Evolutionary conservation across 148 eudicot species (phyloP).

Genomic region (Spergularia marina): DNA sequence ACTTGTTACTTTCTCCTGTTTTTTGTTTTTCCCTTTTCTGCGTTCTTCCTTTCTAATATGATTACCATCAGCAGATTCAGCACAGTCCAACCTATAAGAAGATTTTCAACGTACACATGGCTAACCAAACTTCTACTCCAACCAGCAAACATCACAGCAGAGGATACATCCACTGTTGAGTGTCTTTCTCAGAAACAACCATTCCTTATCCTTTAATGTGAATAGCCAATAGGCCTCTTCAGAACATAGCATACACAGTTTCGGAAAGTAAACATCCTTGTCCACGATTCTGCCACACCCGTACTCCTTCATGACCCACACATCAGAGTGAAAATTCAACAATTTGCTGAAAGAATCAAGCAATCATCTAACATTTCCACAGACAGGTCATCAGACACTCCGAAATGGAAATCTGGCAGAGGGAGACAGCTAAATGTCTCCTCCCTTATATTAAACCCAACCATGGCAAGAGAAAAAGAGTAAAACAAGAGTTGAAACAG

Average conservation of each 20-base stretch:
- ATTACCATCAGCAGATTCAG: background rate
- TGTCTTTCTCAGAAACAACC: background rate
- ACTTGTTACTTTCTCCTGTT: constrained; percentile 12
- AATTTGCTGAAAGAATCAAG: constrained; percentile 1
- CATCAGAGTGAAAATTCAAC: background rate
- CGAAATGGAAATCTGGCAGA: background rate
- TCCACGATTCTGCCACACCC: constrained; percentile 11
- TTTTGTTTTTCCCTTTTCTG: constrained; percentile 9
- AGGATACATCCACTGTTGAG: background rate
- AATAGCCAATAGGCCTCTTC: constrained; percentile 4
- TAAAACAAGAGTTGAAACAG: no score
- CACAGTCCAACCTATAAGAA: background rate
- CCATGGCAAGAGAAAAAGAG: background rate
- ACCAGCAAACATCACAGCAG: background rate
- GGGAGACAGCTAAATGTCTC: background rate
- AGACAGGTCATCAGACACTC: background rate
- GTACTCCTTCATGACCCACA: constrained; percentile 19
- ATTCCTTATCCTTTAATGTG: background rate
- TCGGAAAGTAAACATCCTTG: background rate
- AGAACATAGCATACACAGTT: background rate
- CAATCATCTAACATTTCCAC: constrained; percentile 6
- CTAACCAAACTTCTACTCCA: background rate
- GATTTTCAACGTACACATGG: constrained; percentile 7
- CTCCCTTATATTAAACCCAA: background rate
- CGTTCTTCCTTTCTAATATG: background rate